Base-by-base conservation (phyloP, 371 early-diverging fungal species). In the Rhizopus arrhizus region DNA sequence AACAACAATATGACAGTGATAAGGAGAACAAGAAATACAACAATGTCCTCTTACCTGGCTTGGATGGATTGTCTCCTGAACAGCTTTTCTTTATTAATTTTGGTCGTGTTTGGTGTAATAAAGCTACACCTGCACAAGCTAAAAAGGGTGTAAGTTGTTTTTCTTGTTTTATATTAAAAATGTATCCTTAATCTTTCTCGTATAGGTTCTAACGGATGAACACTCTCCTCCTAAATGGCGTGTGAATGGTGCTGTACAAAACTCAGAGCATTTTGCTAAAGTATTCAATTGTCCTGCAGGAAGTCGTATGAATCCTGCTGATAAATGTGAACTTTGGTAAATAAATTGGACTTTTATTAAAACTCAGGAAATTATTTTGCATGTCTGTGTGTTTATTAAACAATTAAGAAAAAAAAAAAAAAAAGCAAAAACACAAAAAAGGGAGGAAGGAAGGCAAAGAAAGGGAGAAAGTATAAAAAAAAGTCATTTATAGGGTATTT, bases 161-260 rank as follows among this genome's bases (percentile, higher is more conserved):
- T 31, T 10, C 10, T 29, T 38, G 7, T 41, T 15, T 10, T 9
- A 55, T 41, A 13, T 28, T 7, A 38, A n/a, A 22, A 22, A 22
- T 22, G 22, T 1, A 42, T 55, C 8, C 13, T 42, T 28, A 41
- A 34, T n/a, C 35, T 12, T 11, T 56, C 28, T 43, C 29, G 33
- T 31, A 47, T 59, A 60, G 74, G 61, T 84, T 3, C 64, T 61
- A 12, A 72, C 76, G 0, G 83, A 85, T 58, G 74, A 74, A 1
- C 89, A 88, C 45, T 74, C 89, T 1, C 86, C 89, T n/a, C 55
- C 58, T 22, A 36, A 66, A 22, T 78, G 74, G 65, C 82, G 89
- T 49, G 85, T 89, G 35, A 87, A 83, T 56, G 90, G 86, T n/a
- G 85, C 77, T 5, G 59, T 87, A 15, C 78, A 78, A 49, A 90